Base-by-base conservation (phyloP, 805 yeast genomes). In the Henningerozyma blattae region DNA sequence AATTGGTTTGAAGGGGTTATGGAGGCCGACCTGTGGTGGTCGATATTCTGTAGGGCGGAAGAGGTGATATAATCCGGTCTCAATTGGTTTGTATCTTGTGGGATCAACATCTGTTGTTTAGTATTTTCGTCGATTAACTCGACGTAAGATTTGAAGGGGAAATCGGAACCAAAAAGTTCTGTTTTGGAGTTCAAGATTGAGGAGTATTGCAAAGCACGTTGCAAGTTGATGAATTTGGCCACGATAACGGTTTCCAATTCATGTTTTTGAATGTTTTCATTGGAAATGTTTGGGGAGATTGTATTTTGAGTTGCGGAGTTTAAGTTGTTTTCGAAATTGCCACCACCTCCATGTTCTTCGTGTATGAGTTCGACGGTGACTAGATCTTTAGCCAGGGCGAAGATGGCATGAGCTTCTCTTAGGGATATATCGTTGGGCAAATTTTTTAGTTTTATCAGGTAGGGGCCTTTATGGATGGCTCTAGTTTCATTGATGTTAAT, bases 381-480 rank as follows among this genome's bases (percentile, higher is more conserved):
- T 31, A 77, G 77, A 44, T 77, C 84, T 40, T 64, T 58, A n/a
- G 83, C 81, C 35, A 81, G 58, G 5, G 89, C 69, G 50, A 81
- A 81, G 6, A 81, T 65, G 13, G 77, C 62, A 32, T 69, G 63
- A 2, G 82, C 76, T 52, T 81, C 93, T 52, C 91, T 68, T 24
- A 65, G 43, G 2, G 81, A 54, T 19, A 80, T 60, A 55, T 81
- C 85, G 4, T 56, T 44, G 7, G 93, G 91, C 10, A 77, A 48
- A 47, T 77, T 77, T 43, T 62, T 61, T 33, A 80, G 48, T 39
- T 60, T 64, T 30, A 75, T 43, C 50, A 45, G 27, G 29, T 43
- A 55, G 13, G 47, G 43, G n/a, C 50, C 48, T 16, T 33, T 22
- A 16, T 22, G 27, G n/a, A 24, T 13, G 14, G 27, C n/a, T 24